Evolutionary conservation across 75 land plant species (phyloP).

Genomic region (Chamaecyparis obtusa): DNA sequence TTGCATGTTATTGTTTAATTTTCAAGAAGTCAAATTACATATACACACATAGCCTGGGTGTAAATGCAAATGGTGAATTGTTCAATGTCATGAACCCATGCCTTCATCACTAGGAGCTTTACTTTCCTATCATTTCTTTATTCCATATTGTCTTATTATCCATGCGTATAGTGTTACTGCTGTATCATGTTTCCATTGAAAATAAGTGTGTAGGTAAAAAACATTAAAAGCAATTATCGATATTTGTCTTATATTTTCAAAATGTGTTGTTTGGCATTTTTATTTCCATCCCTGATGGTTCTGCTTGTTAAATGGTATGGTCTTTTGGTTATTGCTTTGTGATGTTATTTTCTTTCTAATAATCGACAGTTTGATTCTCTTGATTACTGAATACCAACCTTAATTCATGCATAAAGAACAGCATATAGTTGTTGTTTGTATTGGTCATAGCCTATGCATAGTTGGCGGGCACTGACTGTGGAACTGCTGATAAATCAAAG

Average conservation of each 20-base stretch:
- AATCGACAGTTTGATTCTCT: neutral
- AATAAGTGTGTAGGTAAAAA: neutral
- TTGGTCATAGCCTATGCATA: neutral
- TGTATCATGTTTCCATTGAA: neutral
- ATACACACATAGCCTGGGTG: neutral
- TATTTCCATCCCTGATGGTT: neutral
- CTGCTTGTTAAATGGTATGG: neutral
- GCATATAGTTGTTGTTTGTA: neutral
- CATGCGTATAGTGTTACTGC: neutral
- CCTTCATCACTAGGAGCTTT: neutral
- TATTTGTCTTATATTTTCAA: neutral
- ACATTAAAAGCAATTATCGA: neutral
- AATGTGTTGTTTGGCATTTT: slow-evolving; percentile 1
- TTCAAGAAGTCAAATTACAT: neutral
- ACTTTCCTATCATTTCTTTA: neutral
- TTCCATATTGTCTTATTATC: neutral
- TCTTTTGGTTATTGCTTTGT: neutral
- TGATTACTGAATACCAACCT: neutral
- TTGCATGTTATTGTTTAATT: neutral
- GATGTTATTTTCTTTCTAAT: neutral
- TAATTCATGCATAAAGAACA: neutral
- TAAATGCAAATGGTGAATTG: neutral
- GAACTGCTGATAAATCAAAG: neutral
- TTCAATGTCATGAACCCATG: too few relatives aligned
- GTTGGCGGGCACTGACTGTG: neutral